phyloP scores from a whole-genome alignment of 805 yeast genomes.

The Vanderwaltozyma yarrowii region DNA sequence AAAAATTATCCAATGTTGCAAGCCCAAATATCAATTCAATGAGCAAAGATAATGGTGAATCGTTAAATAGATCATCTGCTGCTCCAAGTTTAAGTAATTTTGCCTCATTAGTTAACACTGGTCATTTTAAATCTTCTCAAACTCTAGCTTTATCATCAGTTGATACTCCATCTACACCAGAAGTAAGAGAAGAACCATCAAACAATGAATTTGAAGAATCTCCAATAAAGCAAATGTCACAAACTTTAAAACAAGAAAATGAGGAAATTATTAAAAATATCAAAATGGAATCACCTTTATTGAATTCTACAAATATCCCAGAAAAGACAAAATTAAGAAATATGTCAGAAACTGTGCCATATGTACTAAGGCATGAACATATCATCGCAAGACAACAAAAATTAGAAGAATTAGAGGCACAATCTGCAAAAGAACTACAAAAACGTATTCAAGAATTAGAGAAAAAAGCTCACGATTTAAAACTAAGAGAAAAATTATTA shows the following conservation, averaged over 20 bases:
- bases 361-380: constrained; percentile 67
- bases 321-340: constrained; percentile 60
- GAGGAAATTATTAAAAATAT: constrained; percentile 30
- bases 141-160: not conserved
- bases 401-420: constrained; percentile 68
- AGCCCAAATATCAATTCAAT: constrained; percentile 11
- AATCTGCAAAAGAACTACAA: constrained; percentile 64
- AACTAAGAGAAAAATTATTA: constrained; percentile 50
- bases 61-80: constrained; percentile 19
- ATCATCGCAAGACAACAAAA: constrained; percentile 66
- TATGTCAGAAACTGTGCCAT: constrained; percentile 79
- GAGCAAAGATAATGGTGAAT: not conserved
- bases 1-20: constrained; percentile 53
- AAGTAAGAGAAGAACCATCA: not conserved
- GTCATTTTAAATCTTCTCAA: constrained; percentile 26
- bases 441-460: constrained; percentile 68
- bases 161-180: constrained; percentile 1
- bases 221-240: constrained; percentile 31
- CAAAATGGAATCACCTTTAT: constrained; percentile 28
- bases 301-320: constrained; percentile 26
- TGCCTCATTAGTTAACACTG: constrained; percentile 27
- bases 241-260: constrained; percentile 30
- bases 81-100: constrained; percentile 30
- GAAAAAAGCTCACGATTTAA: constrained; percentile 61
- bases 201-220: constrained; percentile 19